phyloP scores from a whole-genome alignment of 2,329 filamentous ascomycete species.

The Colletotrichum theobromicola region DNA sequence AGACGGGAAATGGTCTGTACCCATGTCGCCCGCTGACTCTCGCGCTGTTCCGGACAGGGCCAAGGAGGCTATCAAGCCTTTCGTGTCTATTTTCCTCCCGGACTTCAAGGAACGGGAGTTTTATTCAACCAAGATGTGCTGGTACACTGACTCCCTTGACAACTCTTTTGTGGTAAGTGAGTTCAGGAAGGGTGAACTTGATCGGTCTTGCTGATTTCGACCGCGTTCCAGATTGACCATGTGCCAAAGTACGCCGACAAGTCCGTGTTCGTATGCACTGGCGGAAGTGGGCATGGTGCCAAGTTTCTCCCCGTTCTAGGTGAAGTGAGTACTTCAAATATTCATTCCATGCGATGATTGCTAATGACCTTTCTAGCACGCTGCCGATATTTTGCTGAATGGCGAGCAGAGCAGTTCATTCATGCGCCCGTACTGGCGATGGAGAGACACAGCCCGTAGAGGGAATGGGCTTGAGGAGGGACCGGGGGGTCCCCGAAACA shows the following conservation, averaged over 20 bases:
- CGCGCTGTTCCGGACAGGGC: conserved; percentile 24
- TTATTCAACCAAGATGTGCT: conserved; percentile 56
- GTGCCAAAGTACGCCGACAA: conserved; percentile 32
- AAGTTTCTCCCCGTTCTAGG: conserved; percentile 40
- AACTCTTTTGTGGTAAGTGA: conserved; percentile 50
- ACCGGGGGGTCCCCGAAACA: conserved; percentile 28
- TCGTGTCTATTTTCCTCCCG: conserved; percentile 44
- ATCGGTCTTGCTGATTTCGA: neutral
- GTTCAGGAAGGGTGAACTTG: no score
- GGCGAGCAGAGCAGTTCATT: conserved; percentile 29
- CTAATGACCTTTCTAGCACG: conserved; percentile 29
- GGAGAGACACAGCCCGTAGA: conserved; percentile 28
- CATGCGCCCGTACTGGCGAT: conserved; percentile 35
- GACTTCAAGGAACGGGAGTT: conserved; percentile 40
- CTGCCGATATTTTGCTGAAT: conserved; percentile 34
- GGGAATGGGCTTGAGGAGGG: conserved; percentile 36
- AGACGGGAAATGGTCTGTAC: conserved; percentile 35
- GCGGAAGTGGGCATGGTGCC: conserved; percentile 39
- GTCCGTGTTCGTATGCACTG: conserved; percentile 38
- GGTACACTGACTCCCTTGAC: conserved; percentile 62
- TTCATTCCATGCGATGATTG: neutral
- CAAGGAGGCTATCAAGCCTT: conserved; percentile 30
- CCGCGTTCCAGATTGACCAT: conserved; percentile 32
- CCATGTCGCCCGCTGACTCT: conserved; percentile 28
- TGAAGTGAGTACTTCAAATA: conserved; percentile 22